Evolutionary conservation across 2,329 filamentous ascomycete genomes (phyloP).

Genomic region (Colletotrichum cereale): DNA sequence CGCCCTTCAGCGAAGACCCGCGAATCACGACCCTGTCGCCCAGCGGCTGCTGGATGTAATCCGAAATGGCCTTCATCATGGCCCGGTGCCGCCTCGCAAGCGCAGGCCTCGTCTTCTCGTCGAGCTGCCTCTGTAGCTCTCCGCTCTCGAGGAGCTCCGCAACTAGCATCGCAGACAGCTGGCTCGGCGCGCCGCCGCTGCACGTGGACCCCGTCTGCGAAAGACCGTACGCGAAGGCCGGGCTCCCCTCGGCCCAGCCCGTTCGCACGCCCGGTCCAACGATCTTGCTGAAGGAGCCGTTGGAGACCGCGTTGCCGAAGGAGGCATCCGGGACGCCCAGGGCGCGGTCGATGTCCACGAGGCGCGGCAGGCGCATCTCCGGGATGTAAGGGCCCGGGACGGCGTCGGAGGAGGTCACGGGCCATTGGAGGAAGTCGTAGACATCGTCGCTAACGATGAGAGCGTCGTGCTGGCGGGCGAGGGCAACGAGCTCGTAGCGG

Average conservation of each 20-base stretch:
- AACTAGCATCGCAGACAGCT: constrained; percentile 66
- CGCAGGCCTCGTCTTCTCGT: constrained; percentile 56
- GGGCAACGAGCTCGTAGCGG: constrained; percentile 75
- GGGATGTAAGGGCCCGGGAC: constrained; percentile 48
- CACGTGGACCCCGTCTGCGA: constrained; percentile 65
- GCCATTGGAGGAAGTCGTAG: constrained; percentile 93
- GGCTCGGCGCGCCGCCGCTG: constrained; percentile 69
- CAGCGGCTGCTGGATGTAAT: constrained; percentile 69
- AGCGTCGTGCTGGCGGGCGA: constrained; percentile 84
- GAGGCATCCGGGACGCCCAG: constrained; percentile 65
- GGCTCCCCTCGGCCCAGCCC: constrained; percentile 86
- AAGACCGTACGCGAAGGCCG: constrained; percentile 64
- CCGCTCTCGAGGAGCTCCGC: constrained; percentile 61
- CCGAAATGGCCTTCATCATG: constrained; percentile 70
- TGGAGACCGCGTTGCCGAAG: constrained; percentile 87
- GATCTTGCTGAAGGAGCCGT: constrained; percentile 93
- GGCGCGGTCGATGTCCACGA: constrained; percentile 82
- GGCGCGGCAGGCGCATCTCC: constrained; percentile 72
- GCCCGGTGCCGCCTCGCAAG: constrained; percentile 60
- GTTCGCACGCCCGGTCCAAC: constrained; percentile 83
- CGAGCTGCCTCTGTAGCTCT: constrained; percentile 59
- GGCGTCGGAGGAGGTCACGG: constrained; percentile 47
- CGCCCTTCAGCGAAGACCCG: constrained; percentile 50
- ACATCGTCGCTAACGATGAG: constrained; percentile 92
- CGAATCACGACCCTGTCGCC: constrained; percentile 61